Percentiles rank a stretch among this genome's conserved stretches.
These are phyloP conservation scores for Rozella allomycis DNA, from an alignment of 371 early-diverging fungal species.

Conservation along the genomic window DNA sequence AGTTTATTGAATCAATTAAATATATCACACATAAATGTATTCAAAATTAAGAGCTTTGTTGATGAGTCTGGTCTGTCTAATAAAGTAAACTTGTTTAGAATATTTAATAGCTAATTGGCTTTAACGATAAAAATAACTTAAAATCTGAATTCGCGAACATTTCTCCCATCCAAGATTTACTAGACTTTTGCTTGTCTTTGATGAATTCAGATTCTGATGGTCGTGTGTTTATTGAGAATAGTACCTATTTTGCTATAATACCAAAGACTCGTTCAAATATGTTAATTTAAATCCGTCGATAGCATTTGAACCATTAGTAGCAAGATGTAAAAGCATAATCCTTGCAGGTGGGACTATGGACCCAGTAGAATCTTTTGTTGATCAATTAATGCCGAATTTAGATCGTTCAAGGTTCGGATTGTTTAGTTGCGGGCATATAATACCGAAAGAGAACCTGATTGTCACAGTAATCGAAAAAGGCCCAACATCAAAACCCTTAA, in stretches of 20 bases:
- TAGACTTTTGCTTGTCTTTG: too few relatives aligned
- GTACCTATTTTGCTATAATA: too few relatives aligned
- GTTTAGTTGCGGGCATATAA: constrained; percentile 53
- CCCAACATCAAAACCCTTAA: constrained; percentile 32
- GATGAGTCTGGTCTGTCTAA: constrained; percentile 43
- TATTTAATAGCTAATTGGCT: too few relatives aligned
- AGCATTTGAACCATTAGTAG: constrained; percentile 50
- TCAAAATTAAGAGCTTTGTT: constrained; percentile 49
- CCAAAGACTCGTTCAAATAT: too few relatives aligned
- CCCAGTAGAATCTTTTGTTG: constrained; percentile 38
- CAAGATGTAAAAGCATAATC: constrained; percentile 57
- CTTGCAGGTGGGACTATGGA: constrained; percentile 94
- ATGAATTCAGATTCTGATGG: too few relatives aligned
- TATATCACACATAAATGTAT: constrained; percentile 67
- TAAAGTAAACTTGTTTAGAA: constrained; percentile 27
- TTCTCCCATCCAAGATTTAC: too few relatives aligned
- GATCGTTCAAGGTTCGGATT: constrained; percentile 14
- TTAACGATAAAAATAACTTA: too few relatives aligned
- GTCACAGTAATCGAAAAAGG: constrained; percentile 37
- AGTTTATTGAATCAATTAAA: constrained; percentile 42
- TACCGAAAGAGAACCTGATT: constrained; percentile 39
- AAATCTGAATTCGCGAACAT: too few relatives aligned
- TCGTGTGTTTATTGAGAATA: too few relatives aligned
- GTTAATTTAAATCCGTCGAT: constrained; percentile 65
- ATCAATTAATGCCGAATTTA: constrained; percentile 26